These are phyloP conservation scores for Penicillium sp. DNA, from an alignment of 2,329 filamentous ascomycete species.

Conservation along the genomic window DNA sequence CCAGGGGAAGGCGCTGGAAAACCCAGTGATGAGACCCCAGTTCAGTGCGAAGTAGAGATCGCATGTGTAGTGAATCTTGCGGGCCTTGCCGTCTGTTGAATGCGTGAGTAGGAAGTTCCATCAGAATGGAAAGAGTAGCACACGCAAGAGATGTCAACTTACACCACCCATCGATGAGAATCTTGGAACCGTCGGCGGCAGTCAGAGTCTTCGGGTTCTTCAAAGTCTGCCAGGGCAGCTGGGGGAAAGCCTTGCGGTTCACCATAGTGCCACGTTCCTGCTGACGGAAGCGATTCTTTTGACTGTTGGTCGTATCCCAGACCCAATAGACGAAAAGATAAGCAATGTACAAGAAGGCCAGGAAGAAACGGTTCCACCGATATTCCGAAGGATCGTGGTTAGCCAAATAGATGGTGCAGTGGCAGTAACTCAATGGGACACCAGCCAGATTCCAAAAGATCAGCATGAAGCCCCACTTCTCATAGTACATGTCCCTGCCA, in stretches of 20 bases:
- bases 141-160: conserved; percentile 29
- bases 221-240: conserved; percentile 80
- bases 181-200: conserved; percentile 65
- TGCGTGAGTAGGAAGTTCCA: conserved; percentile 11
- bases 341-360: conserved; percentile 59
- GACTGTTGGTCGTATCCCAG: conserved; percentile 86
- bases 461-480: conserved; percentile 96
- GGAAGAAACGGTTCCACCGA: conserved; percentile 64
- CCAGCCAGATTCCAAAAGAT: conserved; percentile 97
- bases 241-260: conserved; percentile 75
- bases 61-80: conserved; percentile 77
- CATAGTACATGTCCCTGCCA: conserved; percentile 81
- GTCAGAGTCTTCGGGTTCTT: conserved; percentile 73
- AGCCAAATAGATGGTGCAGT: conserved; percentile 84
- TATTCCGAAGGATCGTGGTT: conserved; percentile 75
- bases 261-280: conserved; percentile 65
- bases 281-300: conserved; percentile 88
- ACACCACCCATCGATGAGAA: conserved; percentile 82
- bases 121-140: neutral
- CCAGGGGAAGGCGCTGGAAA: conserved; percentile 77
- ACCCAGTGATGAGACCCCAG: conserved; percentile 78
- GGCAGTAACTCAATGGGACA: conserved; percentile 85
- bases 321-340: conserved; percentile 84
- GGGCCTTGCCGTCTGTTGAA: conserved; percentile 57
- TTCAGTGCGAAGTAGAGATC: conserved; percentile 70